Base-by-base conservation (phyloP, 2,329 filamentous ascomycete species). In the Penicillium sp. region DNA sequence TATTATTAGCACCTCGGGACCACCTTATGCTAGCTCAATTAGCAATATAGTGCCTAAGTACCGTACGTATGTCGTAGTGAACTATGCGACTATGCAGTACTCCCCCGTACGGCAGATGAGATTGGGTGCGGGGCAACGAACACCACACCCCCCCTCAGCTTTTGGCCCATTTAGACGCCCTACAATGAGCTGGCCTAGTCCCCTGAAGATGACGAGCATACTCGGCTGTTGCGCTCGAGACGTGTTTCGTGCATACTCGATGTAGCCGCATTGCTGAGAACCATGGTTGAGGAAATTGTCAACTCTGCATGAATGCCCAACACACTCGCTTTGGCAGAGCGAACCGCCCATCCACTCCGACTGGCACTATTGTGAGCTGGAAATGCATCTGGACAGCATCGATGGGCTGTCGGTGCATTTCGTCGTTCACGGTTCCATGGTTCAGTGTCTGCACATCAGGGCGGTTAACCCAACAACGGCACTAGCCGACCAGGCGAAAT, bases 251-350 rank as follows among this genome's bases (percentile, higher is more conserved):
- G 49, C 46, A 43, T 53, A 48, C 43, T 43, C 40, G 36, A 55
- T 54, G 48, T 61, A 63, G 60, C 62, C 61, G 62, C 60, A 65
- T 57, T 49, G 38, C 47, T 49, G 51, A 43, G 59, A 61, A 63
- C 59, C 57, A 58, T 54, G 55, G 53, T 59, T 61, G 59, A 60
- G 43, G 58, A 65, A 69, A 56, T 36, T 44, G 39, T 44, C 31
- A n/a, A 43, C 69, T 70, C 74, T 65, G 73, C 65, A 73, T 73
- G 68, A 70, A 68, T 76, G 74, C 74, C 73, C 73, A 76, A 75
- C 68, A 59, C 32, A 14, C 18, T 40, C 56, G 56, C 18, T 51
- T 47, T 69, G 65, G 58, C 55, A 66, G 56, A 64, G 68, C 71
- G 66, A 74, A 72, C 72, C 70, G 40, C 42, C 16, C 39, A 49